phyloP scores from a whole-genome alignment of 2,329 filamentous ascomycete species.

The Botrytis pseudocinerea region DNA sequence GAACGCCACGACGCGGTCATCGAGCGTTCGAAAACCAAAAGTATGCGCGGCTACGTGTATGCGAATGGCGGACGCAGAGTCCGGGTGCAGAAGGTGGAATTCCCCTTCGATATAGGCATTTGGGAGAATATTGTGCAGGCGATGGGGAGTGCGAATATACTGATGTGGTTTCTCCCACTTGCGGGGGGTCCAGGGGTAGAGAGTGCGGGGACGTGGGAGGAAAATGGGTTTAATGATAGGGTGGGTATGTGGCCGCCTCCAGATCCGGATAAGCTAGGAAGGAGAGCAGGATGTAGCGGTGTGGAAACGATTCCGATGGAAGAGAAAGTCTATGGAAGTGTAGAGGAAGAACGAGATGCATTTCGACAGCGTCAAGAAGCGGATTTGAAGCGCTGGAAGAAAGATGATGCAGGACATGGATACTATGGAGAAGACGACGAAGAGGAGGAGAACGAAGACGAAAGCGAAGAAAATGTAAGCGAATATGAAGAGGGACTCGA shows the following conservation, averaged over 20 bases:
- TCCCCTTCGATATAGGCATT: constrained; percentile 78
- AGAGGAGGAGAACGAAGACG: constrained; percentile 33
- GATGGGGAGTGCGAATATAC: constrained; percentile 67
- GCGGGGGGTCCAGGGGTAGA: constrained; percentile 50
- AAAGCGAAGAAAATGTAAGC: constrained; percentile 39
- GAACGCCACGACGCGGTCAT: constrained; percentile 72
- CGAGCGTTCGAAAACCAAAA: constrained; percentile 67
- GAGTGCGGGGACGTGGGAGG: constrained; percentile 57
- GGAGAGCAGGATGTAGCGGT: constrained; percentile 19
- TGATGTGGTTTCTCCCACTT: constrained; percentile 71
- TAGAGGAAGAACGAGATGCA: constrained; percentile 47
- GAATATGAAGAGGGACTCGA: constrained; percentile 42
- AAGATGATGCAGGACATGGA: constrained; percentile 24
- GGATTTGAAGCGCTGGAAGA: constrained; percentile 47
- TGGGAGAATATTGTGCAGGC: constrained; percentile 72
- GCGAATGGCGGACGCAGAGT: constrained; percentile 52
- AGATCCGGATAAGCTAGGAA: constrained; percentile 59
- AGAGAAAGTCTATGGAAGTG: constrained; percentile 33
- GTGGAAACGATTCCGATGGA: constrained; percentile 20
- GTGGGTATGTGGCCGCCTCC: constrained; percentile 62
- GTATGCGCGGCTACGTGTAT: constrained; percentile 44
- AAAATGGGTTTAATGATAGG: constrained; percentile 74
- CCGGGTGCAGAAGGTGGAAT: constrained; percentile 66
- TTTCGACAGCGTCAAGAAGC: constrained; percentile 53
- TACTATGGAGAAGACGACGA: constrained; percentile 30